These are phyloP conservation scores for Selenicereus undatus DNA, from an alignment of 148 eudicot genomes.

Conservation along the genomic window DNA sequence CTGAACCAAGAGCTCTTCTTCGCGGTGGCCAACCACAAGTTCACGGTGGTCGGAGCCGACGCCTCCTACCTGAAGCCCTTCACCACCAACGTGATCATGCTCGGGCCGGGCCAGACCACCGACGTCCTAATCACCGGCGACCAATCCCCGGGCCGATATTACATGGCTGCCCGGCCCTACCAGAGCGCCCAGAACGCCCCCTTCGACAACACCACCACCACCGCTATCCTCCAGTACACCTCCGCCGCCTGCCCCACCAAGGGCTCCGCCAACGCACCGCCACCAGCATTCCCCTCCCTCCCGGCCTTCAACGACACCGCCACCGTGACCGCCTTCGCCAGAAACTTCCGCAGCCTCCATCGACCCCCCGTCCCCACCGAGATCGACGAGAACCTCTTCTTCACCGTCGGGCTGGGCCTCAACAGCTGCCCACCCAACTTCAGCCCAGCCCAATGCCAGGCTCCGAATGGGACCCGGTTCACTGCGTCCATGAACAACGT, in stretches of 20 bases:
- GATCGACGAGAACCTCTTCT: constrained; percentile 57
- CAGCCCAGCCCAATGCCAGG: constrained; percentile 55
- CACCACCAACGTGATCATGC: constrained; percentile 69
- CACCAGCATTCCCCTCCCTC: constrained; percentile 45
- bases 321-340: constrained; percentile 59
- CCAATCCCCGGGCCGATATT: constrained; percentile 69
- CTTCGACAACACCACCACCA: constrained; percentile 82
- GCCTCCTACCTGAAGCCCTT: constrained; percentile 85
- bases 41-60: constrained; percentile 88
- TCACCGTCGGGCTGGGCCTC: constrained; percentile 79
- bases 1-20: constrained; percentile 92
- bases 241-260: constrained; percentile 53
- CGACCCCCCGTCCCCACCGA: constrained; percentile 51
- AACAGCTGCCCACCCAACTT: constrained; percentile 55
- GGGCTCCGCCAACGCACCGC: constrained; percentile 18
- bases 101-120: constrained; percentile 94
- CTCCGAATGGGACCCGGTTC: constrained; percentile 71
- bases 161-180: constrained; percentile 72
- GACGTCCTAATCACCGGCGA: constrained; percentile 68
- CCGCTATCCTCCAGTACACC: constrained; percentile 74
- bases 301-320: constrained; percentile 75
- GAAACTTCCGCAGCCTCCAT: constrained; percentile 47
- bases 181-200: constrained; percentile 81
- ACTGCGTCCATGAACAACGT: constrained; percentile 89
- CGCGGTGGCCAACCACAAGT: constrained; percentile 67